Base-by-base conservation (phyloP, 2,329 filamentous ascomycete species). In the Nemania diffusa region DNA sequence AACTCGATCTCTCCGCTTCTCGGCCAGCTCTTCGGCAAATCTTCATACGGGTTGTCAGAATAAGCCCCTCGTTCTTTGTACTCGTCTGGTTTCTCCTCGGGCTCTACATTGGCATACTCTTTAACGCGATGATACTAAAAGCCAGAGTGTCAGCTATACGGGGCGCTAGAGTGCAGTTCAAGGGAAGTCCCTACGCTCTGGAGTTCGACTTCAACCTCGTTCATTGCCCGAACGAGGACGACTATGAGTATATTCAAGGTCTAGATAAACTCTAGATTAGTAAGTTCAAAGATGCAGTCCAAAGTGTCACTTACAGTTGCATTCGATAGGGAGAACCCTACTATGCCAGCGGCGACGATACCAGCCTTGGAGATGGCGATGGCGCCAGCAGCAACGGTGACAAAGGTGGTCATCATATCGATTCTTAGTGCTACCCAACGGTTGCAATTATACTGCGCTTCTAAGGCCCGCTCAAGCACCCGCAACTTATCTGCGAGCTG, bases 361-460 rank as follows among this genome's bases (percentile, higher is more conserved):
- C 81, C 81, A 13, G 81, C 80, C 69, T 85, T 80, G 15, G 79
- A 81, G 6, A 86, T 80, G 5, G 86, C 86, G 57, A 88, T 85
- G 52, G 82, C 79, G 8, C 85, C 86, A 0, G 85, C 86, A 9
- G 79, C 79, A 1, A 86, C 78, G 13, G 83, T 82, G 11, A 87
- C 84, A 1, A 86, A 75, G 0, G 85, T 84, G 1, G 85, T 86
- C 59, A 85, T 82, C 70, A 87, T 81, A 67, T 88, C 86, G 4
- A 86, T 79, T 5, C 86, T 83, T 44, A 88, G 80, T 1, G 82
- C 81, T 2, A 88, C 83, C 86, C 86, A 88, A 7, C 86, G 83
- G 72, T 88, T 88, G 67, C 83, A 83, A 74, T 87, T 87, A 68
- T 81, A 87, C 53, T 82, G 83, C 0, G 85, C 78, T 72, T 87